A percentile compares a stretch with the other conserved stretches of the same genome.
These are phyloP conservation scores for Debaryomyces fabryi DNA, from an alignment of 1,139 yeast genomes.

Conservation along the genomic window DNA sequence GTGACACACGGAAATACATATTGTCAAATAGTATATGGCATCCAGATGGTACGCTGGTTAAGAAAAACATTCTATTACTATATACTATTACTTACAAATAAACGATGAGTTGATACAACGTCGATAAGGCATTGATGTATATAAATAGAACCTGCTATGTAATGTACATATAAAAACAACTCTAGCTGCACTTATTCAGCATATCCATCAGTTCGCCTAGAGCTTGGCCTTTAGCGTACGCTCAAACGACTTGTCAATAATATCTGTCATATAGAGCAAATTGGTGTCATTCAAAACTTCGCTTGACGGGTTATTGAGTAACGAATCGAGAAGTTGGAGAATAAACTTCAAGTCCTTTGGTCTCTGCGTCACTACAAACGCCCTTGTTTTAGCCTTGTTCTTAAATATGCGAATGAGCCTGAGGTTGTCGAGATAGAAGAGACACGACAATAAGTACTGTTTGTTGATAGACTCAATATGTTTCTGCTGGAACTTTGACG, in stretches of 20 bases:
- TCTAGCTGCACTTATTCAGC: neutral
- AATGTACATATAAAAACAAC: neutral
- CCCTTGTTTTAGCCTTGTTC: conserved; percentile 46
- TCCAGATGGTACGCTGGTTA: too few relatives aligned
- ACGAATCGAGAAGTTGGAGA: conserved; percentile 28
- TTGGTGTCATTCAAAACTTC: conserved; percentile 21
- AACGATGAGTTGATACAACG: too few relatives aligned
- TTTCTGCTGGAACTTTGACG: conserved; percentile 17
- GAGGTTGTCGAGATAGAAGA: conserved; percentile 43
- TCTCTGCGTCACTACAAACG: conserved; percentile 40
- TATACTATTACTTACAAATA: too few relatives aligned
- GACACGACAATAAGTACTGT: conserved; percentile 46
- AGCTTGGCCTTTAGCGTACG: conserved; percentile 11
- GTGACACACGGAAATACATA: too few relatives aligned
- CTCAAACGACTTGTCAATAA: conserved; percentile 39
- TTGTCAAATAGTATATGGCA: too few relatives aligned
- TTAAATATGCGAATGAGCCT: conserved; percentile 41
- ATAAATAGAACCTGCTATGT: neutral
- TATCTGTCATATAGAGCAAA: conserved; percentile 41
- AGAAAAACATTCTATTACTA: too few relatives aligned
- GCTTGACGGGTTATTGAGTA: conserved; percentile 18
- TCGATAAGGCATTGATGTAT: too few relatives aligned
- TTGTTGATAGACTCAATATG: conserved; percentile 44
- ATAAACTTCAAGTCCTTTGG: conserved; percentile 34
- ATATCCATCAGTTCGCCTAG: neutral